Percentiles rank a stretch among this genome's conserved stretches.
Evolutionary conservation across 1,139 yeast genomes (phyloP).

Genomic region (Suhomyces bokatorum): DNA sequence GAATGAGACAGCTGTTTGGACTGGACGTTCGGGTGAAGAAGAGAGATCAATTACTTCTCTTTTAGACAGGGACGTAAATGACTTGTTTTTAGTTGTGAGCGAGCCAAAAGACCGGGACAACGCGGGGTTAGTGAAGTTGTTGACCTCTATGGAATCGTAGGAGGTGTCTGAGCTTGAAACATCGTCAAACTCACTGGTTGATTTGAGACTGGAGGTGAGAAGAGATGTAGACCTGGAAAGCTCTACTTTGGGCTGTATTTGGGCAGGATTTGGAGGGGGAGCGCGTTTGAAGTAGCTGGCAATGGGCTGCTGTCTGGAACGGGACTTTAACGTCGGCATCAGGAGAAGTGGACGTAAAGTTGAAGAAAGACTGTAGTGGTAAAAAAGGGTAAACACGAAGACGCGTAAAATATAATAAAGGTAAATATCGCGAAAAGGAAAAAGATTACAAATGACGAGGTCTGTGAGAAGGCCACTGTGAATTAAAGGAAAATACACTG

Average conservation of each 20-base stretch:
- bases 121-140: slow-evolving; percentile 18
- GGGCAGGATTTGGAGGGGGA: not conserved
- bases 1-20: not conserved
- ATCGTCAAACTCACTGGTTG: slow-evolving; percentile 17
- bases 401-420: not conserved
- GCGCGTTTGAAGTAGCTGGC: slow-evolving; percentile 13
- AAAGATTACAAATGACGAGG: too few relatives aligned
- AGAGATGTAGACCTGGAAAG: slow-evolving; percentile 12
- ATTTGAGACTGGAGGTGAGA: slow-evolving; percentile 11
- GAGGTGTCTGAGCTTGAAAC: slow-evolving; percentile 19
- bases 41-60: slow-evolving; percentile 2
- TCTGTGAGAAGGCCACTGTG: too few relatives aligned
- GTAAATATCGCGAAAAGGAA: not conserved
- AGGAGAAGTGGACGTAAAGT: not conserved
- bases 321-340: slow-evolving; percentile 3
- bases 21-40: slow-evolving; percentile 3
- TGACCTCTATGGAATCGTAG: slow-evolving; percentile 16
- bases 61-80: not conserved
- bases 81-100: not conserved
- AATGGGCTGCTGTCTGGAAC: slow-evolving; percentile 12
- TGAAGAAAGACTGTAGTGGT: not conserved
- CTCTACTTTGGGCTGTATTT: slow-evolving; percentile 10
- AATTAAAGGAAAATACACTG: too few relatives aligned
- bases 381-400: slow-evolving; percentile 1
- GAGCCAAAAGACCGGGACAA: slow-evolving; percentile 12